Conservation (phyloP, 208 protist species). For the Leishmania aethiopica region DNA sequence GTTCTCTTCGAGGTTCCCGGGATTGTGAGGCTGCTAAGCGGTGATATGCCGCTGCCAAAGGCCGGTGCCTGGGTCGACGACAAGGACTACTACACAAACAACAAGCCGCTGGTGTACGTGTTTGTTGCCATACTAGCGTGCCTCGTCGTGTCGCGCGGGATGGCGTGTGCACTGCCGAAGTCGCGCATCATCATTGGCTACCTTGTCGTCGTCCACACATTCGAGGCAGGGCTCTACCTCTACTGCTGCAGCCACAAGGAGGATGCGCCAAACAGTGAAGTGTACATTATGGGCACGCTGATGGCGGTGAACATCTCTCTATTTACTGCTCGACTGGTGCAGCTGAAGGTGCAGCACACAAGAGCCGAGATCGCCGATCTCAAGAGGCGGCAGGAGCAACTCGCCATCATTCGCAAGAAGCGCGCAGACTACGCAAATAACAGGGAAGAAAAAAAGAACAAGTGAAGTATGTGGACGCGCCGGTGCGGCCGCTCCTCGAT, state of each 20-base stretch:
- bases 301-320: constrained; percentile 34
- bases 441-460: constrained; percentile 29
- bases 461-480: constrained; percentile 7
- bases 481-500: not conserved
- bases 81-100: constrained; percentile 28
- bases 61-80: constrained; percentile 58
- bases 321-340: constrained; percentile 27
- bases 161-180: constrained; percentile 40
- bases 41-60: constrained; percentile 18
- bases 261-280: constrained; percentile 11
- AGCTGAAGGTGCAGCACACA: constrained; percentile 13
- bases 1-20: constrained; percentile 47
- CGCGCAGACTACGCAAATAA: constrained; percentile 36
- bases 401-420: constrained; percentile 38
- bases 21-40: constrained; percentile 36
- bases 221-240: constrained; percentile 36
- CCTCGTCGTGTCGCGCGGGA: constrained; percentile 34
- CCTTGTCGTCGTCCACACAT: constrained; percentile 39
- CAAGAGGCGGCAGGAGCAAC: constrained; percentile 31
- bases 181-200: constrained; percentile 46
- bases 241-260: constrained; percentile 34
- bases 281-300: constrained; percentile 29
- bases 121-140: constrained; percentile 44
- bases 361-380: constrained; percentile 14
- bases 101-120: constrained; percentile 33